Evolutionary conservation across 805 yeast genomes (phyloP).

Genomic region (Debaryomyces tyrocola): DNA sequence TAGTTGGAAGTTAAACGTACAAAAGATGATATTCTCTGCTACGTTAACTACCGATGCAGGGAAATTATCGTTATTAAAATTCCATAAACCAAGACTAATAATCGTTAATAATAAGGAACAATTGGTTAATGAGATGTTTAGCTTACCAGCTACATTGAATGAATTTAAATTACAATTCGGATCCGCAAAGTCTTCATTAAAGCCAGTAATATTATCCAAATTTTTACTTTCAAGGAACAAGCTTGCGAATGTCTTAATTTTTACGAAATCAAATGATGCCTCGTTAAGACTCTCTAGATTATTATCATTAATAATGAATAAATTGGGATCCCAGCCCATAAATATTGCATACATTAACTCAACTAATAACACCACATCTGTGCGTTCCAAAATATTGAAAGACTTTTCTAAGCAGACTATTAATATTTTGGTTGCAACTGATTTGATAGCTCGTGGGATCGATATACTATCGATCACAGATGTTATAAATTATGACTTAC

Average conservation of each 20-base stretch:
- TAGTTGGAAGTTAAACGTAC: conserved; percentile 38
- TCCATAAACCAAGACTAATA: conserved; percentile 69
- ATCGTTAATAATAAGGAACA: conserved; percentile 62
- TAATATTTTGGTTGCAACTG: conserved; percentile 72
- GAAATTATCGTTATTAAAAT: conserved; percentile 68
- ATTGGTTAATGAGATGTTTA: conserved; percentile 55
- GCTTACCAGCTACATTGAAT: conserved; percentile 53
- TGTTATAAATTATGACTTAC: conserved; percentile 89
- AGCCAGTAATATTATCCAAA: conserved; percentile 72
- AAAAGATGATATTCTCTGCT: conserved; percentile 83
- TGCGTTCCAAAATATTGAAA: conserved; percentile 55
- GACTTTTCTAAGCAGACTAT: conserved; percentile 57
- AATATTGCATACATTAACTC: conserved; percentile 54
- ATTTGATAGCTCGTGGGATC: conserved; percentile 93
- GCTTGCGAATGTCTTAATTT: conserved; percentile 50
- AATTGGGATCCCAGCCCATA: conserved; percentile 14
- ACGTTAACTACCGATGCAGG: conserved; percentile 94
- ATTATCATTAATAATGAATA: conserved; percentile 41
- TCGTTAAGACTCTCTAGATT: conserved; percentile 77
- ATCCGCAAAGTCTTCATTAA: conserved; percentile 43
- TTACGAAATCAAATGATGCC: conserved; percentile 80
- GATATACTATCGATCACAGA: conserved; percentile 69
- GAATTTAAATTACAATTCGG: conserved; percentile 47
- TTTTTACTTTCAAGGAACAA: conserved; percentile 42
- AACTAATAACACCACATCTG: conserved; percentile 49